Base-by-base conservation (phyloP, 805 yeast genomes). In the Ogataea kodamae region DNA sequence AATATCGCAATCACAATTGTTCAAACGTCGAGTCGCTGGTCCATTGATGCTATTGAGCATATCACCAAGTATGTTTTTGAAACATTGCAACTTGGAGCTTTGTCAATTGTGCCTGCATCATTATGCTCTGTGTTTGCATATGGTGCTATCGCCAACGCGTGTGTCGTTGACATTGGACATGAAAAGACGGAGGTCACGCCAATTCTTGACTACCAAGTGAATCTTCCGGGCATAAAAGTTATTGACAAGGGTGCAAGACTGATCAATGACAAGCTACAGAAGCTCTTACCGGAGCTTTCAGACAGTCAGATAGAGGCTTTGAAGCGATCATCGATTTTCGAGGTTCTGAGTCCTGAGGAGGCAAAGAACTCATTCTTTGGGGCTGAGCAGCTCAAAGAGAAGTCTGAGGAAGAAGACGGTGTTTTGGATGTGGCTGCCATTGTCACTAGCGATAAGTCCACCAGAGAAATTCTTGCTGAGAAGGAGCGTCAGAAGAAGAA, bases 381-480 rank as follows among this genome's bases (percentile, higher is more conserved):
- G 13, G 54, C 69, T 37, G 77, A 73, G 30, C 80, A 72, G 20
- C 58, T 60, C 14, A 28, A 52, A 37, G 52, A 56, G 40, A 33
- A 42, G 3, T 41, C 45, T 8, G 60, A 55, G 10, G 69, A 65
- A 5, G 86, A 77, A 22, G 90, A 82, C 18, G 94, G 87, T 33
- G 76, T 78, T 3, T 69, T 87, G 22, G 96, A 90, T 56, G 88
- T 90, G 30, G 96, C 96, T 2, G 86, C 88, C 24, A 77, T 89
- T 46, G 92, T 89, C 9, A 75, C 92, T 2, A 79, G 85, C 42
- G 87, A 79, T 9, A 74, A 80, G 42, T 50, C 62, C 14, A 76
- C 88, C 2, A 68, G 83, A 32, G 88, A 49, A 29, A 48, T 61
- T 6, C 40, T 61, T 29, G 59, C 47, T 13, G 58, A 57, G 24